These are phyloP conservation scores for Trebouxia sp. DNA, from an alignment of 139 green algal species.

Conservation along the genomic window DNA sequence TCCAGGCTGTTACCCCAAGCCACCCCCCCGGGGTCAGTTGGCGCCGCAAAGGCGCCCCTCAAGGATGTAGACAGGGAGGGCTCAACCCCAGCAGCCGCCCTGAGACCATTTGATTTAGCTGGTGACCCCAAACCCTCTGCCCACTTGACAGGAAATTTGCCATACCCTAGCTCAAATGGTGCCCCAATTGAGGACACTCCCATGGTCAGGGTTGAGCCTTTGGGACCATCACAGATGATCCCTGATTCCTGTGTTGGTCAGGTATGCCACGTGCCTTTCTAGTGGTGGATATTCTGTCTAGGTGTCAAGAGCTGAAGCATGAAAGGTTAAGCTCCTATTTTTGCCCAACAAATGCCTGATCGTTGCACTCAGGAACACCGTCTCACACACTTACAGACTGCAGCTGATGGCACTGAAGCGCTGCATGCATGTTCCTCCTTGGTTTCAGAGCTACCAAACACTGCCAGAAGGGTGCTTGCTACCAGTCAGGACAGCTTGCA, in stretches of 20 bases:
- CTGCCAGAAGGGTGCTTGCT: not conserved
- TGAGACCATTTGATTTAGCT: not conserved
- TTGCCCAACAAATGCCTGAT: no score
- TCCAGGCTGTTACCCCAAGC: not conserved
- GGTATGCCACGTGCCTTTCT: no score
- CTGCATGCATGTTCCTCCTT: not conserved
- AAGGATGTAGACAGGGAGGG: not conserved
- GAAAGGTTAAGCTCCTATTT: no score
- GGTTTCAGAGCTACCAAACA: not conserved
- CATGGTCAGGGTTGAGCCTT: not conserved
- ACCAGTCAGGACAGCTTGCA: constrained; percentile 4
- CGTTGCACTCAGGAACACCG: no score
- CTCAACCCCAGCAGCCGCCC: not conserved
- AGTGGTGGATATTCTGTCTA: no score
- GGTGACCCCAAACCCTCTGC: not conserved
- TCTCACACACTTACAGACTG: no score
- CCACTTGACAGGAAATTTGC: not conserved
- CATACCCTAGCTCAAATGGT: not conserved
- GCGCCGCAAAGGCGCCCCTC: not conserved
- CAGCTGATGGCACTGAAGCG: not conserved
- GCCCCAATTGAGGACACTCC: not conserved
- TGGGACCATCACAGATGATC: not conserved
- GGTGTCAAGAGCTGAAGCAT: no score
- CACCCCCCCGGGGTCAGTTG: not conserved
- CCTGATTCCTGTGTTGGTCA: not conserved